Evolutionary conservation across 257 asterid species (phyloP).

Genomic region (Lantana camara): DNA sequence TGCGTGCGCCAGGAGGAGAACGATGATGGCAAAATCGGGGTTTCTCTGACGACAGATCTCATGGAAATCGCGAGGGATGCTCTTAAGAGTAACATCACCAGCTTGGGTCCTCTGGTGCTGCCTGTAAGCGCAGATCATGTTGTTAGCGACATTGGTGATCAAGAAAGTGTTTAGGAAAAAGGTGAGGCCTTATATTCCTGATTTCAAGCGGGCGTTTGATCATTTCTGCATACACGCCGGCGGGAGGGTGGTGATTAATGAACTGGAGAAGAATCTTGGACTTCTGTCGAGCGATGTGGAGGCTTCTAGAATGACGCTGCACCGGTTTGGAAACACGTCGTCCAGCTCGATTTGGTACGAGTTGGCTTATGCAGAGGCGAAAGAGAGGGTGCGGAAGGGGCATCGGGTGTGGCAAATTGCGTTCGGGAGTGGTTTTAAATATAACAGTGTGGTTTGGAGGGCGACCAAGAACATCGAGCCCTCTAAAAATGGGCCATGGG

Average conservation of each 20-base stretch:
- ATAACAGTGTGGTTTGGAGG: constrained; percentile 74
- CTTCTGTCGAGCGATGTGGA: constrained; percentile 60
- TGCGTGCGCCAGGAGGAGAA: constrained; percentile 69
- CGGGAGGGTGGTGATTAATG: constrained; percentile 79
- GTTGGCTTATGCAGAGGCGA: constrained; percentile 68
- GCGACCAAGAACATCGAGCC: too few relatives aligned
- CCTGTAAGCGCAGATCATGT: constrained; percentile 64
- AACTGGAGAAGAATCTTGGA: constrained; percentile 69
- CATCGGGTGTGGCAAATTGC: constrained; percentile 85
- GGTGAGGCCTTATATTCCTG: constrained; percentile 59
- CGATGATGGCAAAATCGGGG: constrained; percentile 50
- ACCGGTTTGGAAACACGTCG: constrained; percentile 76
- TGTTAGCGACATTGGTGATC: constrained; percentile 42
- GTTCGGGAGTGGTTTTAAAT: constrained; percentile 76
- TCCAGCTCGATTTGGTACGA: constrained; percentile 89
- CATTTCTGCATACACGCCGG: constrained; percentile 88
- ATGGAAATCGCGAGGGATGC: constrained; percentile 72
- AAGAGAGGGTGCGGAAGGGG: constrained; percentile 57
- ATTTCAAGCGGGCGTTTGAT: constrained; percentile 65
- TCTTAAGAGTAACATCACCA: constrained; percentile 62
- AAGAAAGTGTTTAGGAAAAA: constrained; percentile 44
- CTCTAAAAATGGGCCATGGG: too few relatives aligned
- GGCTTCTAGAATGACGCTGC: constrained; percentile 76
- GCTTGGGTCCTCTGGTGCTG: constrained; percentile 64
- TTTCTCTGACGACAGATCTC: constrained; percentile 60